Percentiles rank a stretch among this genome's conserved stretches.
Evolutionary conservation across 345 rosid genomes (phyloP).

Genomic region (Ceriops decandra): DNA sequence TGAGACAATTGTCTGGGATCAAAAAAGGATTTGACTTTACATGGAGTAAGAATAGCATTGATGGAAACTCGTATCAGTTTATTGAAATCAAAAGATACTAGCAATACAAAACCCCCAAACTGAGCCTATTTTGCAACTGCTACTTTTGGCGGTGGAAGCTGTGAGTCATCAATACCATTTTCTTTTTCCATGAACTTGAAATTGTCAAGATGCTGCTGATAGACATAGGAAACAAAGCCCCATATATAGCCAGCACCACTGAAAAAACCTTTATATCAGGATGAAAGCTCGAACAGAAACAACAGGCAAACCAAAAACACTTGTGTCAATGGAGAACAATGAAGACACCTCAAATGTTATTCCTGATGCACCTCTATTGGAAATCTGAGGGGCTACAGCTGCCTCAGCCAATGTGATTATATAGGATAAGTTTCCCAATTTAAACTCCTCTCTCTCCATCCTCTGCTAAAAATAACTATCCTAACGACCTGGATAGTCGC

Average conservation of each 20-base stretch:
- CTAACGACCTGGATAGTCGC: slow-evolving; percentile 33
- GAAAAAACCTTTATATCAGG: slow-evolving; percentile 55
- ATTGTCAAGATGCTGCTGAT: slow-evolving; percentile 58
- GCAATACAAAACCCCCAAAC: too few relatives aligned
- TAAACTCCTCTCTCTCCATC: slow-evolving; percentile 40
- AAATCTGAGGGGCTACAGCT: slow-evolving; percentile 46
- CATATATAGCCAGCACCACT: slow-evolving; percentile 45
- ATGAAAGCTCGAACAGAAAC: slow-evolving; percentile 52
- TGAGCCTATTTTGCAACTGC: too few relatives aligned
- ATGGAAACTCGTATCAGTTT: too few relatives aligned
- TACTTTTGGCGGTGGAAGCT: too few relatives aligned
- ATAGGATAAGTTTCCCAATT: slow-evolving; percentile 44
- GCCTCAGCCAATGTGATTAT: slow-evolving; percentile 40
- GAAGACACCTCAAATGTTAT: slow-evolving; percentile 61
- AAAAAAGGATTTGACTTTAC: too few relatives aligned
- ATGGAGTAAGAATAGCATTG: too few relatives aligned
- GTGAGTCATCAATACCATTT: not conserved
- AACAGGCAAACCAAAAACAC: slow-evolving; percentile 49
- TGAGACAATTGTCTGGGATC: too few relatives aligned
- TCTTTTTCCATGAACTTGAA: not conserved
- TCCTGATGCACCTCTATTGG: slow-evolving; percentile 36
- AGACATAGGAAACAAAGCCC: slow-evolving; percentile 59
- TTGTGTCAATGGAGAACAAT: slow-evolving; percentile 43
- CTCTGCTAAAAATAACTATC: slow-evolving; percentile 53
- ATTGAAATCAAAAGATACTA: too few relatives aligned